A percentile compares a stretch with the other conserved stretches of the same genome.
These are phyloP conservation scores for Ettlia oleoabundans DNA, from an alignment of 139 green algal species.

Conservation along the genomic window DNA sequence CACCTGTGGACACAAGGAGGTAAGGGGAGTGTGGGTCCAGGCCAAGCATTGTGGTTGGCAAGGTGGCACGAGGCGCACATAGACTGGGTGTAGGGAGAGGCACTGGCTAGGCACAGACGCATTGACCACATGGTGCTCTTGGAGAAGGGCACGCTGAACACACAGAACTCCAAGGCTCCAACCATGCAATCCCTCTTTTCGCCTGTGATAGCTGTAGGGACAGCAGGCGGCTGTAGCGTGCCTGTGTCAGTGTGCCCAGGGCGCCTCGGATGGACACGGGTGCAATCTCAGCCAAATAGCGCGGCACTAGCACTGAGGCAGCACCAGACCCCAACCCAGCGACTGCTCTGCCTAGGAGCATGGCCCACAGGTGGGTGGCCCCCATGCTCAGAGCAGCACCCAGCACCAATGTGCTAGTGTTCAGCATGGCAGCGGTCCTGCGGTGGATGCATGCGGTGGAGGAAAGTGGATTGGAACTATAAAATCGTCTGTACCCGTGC, in stretches of 20 bases:
- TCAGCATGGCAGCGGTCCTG: too few relatives aligned
- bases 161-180: not conserved
- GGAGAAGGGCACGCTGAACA: too few relatives aligned
- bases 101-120: too few relatives aligned
- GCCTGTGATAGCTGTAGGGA: too few relatives aligned
- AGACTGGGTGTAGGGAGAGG: too few relatives aligned
- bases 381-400: conserved; percentile 37
- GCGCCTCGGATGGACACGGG: conserved; percentile 62
- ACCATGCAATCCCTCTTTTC: not conserved
- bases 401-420: conserved; percentile 45
- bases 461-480: too few relatives aligned
- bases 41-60: too few relatives aligned
- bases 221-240: not conserved
- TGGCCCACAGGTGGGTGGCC: conserved; percentile 28
- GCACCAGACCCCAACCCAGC: conserved; percentile 61
- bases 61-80: too few relatives aligned
- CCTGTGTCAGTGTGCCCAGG: conserved; percentile 68
- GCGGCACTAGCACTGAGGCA: conserved; percentile 62
- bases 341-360: conserved; percentile 53
- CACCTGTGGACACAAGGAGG: conserved; percentile 30
- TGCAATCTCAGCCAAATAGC: conserved; percentile 74
- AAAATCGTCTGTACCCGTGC: too few relatives aligned
- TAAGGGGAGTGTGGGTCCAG: not conserved
- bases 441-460: too few relatives aligned
- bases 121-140: too few relatives aligned